Base-by-base conservation (phyloP, 1,284 basidiomycete species). In the Cutaneotrichosporon mucoides region DNA sequence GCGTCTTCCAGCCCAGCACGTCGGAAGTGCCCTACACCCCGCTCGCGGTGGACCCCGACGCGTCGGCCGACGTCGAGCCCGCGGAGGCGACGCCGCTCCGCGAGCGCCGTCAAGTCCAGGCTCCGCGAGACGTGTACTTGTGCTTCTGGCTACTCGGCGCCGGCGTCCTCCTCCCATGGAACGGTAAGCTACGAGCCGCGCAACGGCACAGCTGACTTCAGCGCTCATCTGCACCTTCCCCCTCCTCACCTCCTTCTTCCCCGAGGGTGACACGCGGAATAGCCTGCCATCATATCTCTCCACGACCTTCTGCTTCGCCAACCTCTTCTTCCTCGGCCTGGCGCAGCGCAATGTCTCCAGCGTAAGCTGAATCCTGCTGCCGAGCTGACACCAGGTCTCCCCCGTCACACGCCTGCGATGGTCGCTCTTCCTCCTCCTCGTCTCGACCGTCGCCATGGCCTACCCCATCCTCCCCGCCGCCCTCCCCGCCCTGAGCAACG, bases 221-320 rank as follows among this genome's bases (percentile, higher is more conserved):
- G 77, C 73, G 1, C 68, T 79, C n/a, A 73, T 79, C 11, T 77
- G 75, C 64, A 74, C 75, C 4, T 63, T 76, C 49, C 77, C 77
- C 1, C 60, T 75, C 6, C 60, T 77, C 16, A 64, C 65, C 6
- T 66, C 71, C 6, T 68, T 74, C 59, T 70, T 75, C 52, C 66
- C 68, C 2, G 49, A 62, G 5, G 67, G 67, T 0, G 68, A 68
- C 13, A 46, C 55, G 3, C 58, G 68, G n/a, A 41, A 66, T 2
- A 74, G 63, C 54, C 65, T 79, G 1, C 66, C 77, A 5, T 75
- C 73, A 50, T 71, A 70, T 50, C 64, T 79, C 12, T 67, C 71
- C 10, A 72, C 72, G 1, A 64, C 69, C 5, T 77, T 68, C 66
- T 76, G 75, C 62, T 73, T 77, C 49, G 72, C 68, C n/a, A 76